phyloP scores from a whole-genome alignment of 2,329 filamentous ascomycete species.

The Endothia cerciana region DNA sequence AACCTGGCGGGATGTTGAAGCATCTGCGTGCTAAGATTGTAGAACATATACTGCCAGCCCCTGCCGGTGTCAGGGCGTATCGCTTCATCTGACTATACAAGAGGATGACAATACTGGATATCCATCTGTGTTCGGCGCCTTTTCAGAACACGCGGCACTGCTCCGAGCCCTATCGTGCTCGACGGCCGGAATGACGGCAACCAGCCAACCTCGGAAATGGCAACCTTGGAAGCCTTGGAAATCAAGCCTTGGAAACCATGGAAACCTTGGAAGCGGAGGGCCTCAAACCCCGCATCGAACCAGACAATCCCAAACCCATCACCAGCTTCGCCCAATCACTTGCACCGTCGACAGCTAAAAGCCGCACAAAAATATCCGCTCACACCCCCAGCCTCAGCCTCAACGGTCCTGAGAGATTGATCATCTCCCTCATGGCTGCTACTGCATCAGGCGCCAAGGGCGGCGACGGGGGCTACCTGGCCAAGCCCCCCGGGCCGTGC shows the following conservation, averaged over 20 bases:
- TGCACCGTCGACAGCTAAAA: not conserved
- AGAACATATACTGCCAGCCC: no score
- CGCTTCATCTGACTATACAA: no score
- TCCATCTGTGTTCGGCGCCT: not conserved
- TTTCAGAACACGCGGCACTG: not conserved
- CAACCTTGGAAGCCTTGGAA: no score
- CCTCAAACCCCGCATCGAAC: not conserved
- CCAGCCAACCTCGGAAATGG: no score
- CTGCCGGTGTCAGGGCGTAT: no score
- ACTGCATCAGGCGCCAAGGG: not conserved
- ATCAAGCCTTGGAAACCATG: no score
- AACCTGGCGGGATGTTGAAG: no score
- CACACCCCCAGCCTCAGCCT: no score
- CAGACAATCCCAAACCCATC: not conserved
- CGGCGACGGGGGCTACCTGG: constrained; percentile 32
- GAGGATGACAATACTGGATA: not conserved
- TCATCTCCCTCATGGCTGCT: not conserved
- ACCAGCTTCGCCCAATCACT: not conserved
- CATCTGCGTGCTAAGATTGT: no score
- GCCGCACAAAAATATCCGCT: not conserved
- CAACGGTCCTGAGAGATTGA: no score
- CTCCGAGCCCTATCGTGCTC: not conserved
- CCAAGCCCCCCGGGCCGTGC: constrained; percentile 42
- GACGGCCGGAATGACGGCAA: not conserved
- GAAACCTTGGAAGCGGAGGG: no score